Evolutionary conservation across 495 filamentous ascomycete genomes (phyloP).

Genomic region (Podospora tetraspora): DNA sequence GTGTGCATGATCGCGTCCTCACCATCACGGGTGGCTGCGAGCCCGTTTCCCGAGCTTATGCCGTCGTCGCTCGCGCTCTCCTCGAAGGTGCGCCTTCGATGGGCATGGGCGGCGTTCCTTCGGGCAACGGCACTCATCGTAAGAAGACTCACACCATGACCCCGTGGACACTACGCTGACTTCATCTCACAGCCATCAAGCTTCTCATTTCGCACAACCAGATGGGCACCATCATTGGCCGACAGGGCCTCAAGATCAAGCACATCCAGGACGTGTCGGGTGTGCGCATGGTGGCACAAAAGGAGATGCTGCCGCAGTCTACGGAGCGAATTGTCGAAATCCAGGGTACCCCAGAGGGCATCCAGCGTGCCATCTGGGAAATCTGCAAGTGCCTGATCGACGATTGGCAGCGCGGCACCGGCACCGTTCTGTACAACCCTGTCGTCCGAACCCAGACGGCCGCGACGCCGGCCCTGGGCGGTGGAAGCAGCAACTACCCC

Average conservation of each 20-base stretch:
- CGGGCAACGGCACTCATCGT: constrained; percentile 89
- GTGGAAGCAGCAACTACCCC: constrained; percentile 26
- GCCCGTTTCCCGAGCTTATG: constrained; percentile 83
- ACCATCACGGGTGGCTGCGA: constrained; percentile 87
- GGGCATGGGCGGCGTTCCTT: constrained; percentile 86
- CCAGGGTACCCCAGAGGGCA: constrained; percentile 85
- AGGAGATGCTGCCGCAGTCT: constrained; percentile 98
- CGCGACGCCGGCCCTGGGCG: constrained; percentile 39
- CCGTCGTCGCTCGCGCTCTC: constrained; percentile 83
- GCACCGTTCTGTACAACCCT: constrained; percentile 95
- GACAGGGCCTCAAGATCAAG: constrained; percentile 96
- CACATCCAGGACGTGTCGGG: constrained; percentile 96
- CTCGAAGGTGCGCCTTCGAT: constrained; percentile 89
- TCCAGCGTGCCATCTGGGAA: constrained; percentile 95
- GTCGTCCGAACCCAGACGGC: constrained; percentile 73
- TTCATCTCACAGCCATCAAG: constrained; percentile 65
- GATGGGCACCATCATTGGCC: constrained; percentile 98
- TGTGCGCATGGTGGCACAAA: constrained; percentile 97
- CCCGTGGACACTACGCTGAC: constrained; percentile 22
- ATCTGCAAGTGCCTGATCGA: constrained; percentile 98
- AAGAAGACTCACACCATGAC: constrained; percentile 42
- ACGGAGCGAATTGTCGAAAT: constrained; percentile 98
- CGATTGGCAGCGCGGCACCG: constrained; percentile 93
- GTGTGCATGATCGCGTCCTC: constrained; percentile 93
- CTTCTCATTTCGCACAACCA: constrained; percentile 98